Evolutionary conservation across 1,284 basidiomycete species (phyloP), one percentile per base, ranked within the genome.

Genomic region (Ganoderma lucidum): DNA sequence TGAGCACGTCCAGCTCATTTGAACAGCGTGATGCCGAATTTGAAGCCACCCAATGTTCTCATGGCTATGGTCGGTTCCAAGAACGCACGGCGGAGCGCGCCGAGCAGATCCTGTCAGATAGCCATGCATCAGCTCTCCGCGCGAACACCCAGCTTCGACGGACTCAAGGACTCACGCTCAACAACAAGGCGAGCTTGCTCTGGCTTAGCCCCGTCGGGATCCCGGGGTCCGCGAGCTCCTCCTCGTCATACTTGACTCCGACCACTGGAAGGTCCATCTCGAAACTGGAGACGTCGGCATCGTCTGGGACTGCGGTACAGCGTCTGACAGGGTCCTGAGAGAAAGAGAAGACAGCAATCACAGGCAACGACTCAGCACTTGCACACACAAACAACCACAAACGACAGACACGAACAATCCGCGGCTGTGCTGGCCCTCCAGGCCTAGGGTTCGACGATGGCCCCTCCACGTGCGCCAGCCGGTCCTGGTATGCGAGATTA

Each of bases 81-180:
- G 35, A 17, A 39, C 56, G 30, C 17, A 23, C 56, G 56, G 35
- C 35, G n/a, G 37, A 59, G 56, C 56, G 19, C 56, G 56, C 56
- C 56, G 56, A 59, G 35, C 56, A 59, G 32, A 59, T 59, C 35
- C 37, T 59, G 56, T 59, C 56, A 59, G 9, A 39, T 19, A 15
- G 8, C 19, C 35, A 39, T 39, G 35, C 19, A 59, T 59, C 37
- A 59, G 35, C 56, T 12, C 32, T 19, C 35, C 56, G 19, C 56
- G 37, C 56, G 15, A 58, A 58, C 32, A 1, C 23, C 9, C n/a
- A 59, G 9, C 37, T 17, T 14, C 35, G 35, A 39, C 39, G 37
- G n/a, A 12, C 56, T 2, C 9, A n/a, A 35, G 37, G 19, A 59
- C 56, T 39, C 56, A 59, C 56, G 37, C 35, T 39, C 14, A 59